A percentile compares a stretch with the other conserved stretches of the same genome.
Conservation (phyloP, 805 yeast genomes). For the Kazachstania psychrophila region DNA sequence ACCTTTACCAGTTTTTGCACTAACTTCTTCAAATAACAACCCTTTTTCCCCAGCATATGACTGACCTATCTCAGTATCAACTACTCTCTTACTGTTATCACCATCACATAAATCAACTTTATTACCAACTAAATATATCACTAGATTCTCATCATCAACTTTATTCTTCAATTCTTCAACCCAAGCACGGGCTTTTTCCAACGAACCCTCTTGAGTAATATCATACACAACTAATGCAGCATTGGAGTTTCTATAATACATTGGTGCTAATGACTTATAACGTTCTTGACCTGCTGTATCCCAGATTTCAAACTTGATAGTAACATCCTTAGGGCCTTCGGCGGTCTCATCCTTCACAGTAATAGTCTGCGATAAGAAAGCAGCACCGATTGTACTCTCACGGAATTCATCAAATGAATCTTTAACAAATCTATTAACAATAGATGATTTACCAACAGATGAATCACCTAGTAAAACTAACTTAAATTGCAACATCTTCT, state of each 20-base stretch:
- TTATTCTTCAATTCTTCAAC: conserved; percentile 83
- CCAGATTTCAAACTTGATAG: conserved; percentile 62
- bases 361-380: conserved; percentile 78
- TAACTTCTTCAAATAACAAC: conserved; percentile 43
- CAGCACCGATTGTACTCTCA: conserved; percentile 97
- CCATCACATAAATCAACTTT: conserved; percentile 60
- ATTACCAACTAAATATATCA: conserved; percentile 83
- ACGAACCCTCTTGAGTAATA: conserved; percentile 58
- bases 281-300: conserved; percentile 97
- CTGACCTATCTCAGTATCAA: conserved; percentile 38
- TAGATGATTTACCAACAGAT: conserved; percentile 74
- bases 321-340: conserved; percentile 16
- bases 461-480: conserved; percentile 73
- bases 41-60: conserved; percentile 47
- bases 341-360: conserved; percentile 23
- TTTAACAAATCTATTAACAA: conserved; percentile 71
- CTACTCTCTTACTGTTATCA: conserved; percentile 41
- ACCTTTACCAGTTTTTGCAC: conserved; percentile 50
- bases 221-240: conserved; percentile 87
- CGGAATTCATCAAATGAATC: conserved; percentile 67
- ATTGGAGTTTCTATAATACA: conserved; percentile 74
- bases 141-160: conserved; percentile 57
- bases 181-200: conserved; percentile 80
- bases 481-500: conserved; percentile 42
- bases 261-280: conserved; percentile 72